phyloP scores from a whole-genome alignment of 306 rosid species.

The Prunus fruticosa region DNA sequence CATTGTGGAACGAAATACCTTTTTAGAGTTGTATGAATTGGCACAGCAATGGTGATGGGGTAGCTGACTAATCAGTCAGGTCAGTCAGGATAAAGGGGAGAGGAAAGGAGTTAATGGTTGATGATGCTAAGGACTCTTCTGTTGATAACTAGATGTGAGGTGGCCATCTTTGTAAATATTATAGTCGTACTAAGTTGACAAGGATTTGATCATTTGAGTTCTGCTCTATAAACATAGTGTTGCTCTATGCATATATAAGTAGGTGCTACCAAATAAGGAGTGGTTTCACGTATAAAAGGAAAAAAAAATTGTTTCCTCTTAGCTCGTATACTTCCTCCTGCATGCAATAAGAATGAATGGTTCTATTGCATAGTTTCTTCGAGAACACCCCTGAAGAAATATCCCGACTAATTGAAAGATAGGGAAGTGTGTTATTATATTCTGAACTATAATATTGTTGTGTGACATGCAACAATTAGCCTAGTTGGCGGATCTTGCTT shows the following conservation, averaged over 20 bases:
- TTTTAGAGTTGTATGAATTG: not conserved
- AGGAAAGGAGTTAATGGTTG: not conserved
- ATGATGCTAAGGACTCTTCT: conserved; percentile 10
- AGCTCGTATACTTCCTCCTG: not conserved
- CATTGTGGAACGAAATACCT: not conserved
- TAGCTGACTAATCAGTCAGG: not conserved
- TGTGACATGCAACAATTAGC: not conserved
- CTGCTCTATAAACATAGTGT: not conserved
- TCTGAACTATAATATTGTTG: not conserved
- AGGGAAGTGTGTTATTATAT: not conserved
- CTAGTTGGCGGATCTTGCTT: not conserved
- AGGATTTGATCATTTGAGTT: not conserved
- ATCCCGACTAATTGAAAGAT: not conserved
- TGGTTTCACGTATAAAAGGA: not conserved
- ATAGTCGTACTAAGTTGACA: not conserved
- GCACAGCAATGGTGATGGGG: not conserved
- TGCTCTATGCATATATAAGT: not conserved
- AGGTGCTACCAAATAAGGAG: not conserved
- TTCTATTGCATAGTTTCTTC: not conserved
- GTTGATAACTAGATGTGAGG: not conserved
- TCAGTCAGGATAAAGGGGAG: not conserved
- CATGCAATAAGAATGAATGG: not conserved
- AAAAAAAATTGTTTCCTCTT: not conserved
- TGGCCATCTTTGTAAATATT: not conserved
- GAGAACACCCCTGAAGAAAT: not conserved